Conservation (phyloP, 2,329 filamentous ascomycete genomes). For the Davidsoniella virescens region DNA sequence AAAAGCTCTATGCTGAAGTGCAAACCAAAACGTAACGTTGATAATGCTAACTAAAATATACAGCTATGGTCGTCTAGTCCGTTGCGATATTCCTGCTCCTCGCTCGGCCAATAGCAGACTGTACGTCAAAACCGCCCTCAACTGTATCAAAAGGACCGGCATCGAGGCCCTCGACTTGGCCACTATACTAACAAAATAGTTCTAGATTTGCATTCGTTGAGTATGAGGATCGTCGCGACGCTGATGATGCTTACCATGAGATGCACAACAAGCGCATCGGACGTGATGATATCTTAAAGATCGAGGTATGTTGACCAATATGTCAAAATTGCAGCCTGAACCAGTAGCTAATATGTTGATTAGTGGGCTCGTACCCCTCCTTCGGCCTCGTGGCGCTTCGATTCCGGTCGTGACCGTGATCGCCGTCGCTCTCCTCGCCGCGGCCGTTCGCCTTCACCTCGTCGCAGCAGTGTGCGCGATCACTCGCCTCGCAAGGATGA, state of each 20-base stretch:
- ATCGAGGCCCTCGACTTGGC: background rate
- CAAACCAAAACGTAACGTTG: too few species aligned
- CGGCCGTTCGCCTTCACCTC: conserved; percentile 58
- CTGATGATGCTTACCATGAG: conserved; percentile 97
- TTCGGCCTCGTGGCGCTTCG: conserved; percentile 96
- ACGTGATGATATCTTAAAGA: conserved; percentile 89
- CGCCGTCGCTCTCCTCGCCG: conserved; percentile 46
- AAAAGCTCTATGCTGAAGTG: too few species aligned
- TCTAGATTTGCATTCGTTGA: conserved; percentile 93
- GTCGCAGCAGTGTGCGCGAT: conserved; percentile 59
- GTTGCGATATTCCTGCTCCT: conserved; percentile 94
- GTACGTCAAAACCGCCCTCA: conserved; percentile 42
- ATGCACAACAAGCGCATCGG: conserved; percentile 99
- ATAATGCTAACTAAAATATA: conserved; percentile 12
- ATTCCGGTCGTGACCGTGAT: conserved; percentile 69
- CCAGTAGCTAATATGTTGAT: conserved; percentile 9
- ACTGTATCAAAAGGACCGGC: background rate
- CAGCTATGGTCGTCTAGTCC: conserved; percentile 93
- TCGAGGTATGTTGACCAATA: conserved; percentile 57
- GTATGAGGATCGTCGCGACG: conserved; percentile 95
- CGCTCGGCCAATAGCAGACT: conserved; percentile 86
- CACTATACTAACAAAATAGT: conserved; percentile 1
- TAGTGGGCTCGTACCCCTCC: conserved; percentile 98
- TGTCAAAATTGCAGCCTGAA: background rate
- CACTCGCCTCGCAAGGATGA: conserved; percentile 84